Percentiles rank a stretch among this genome's conserved stretches.
Conservation (phyloP, 441 rosid genomes). For the Daphne laureola region DNA sequence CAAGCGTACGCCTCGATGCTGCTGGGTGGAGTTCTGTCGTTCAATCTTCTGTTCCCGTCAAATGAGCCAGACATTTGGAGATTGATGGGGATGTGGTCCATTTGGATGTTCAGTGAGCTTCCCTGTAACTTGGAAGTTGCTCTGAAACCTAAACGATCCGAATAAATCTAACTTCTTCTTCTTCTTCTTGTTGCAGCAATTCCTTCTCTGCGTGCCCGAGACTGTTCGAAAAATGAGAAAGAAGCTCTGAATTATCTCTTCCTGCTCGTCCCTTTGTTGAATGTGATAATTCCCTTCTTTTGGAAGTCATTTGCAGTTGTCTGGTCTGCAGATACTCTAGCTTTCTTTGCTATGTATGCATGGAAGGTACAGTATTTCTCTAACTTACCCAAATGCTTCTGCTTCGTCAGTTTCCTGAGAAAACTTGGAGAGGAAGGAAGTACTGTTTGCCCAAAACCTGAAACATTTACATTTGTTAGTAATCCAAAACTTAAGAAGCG, state of each 20-base stretch:
- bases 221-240: slow-evolving; percentile 87
- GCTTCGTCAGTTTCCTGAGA: too few relatives aligned
- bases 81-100: slow-evolving; percentile 99
- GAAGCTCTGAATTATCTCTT: slow-evolving; percentile 93
- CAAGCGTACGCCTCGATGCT: slow-evolving; percentile 78
- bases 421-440: too few relatives aligned
- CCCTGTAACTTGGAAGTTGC: not conserved
- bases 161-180: not conserved
- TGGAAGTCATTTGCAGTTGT: slow-evolving; percentile 83
- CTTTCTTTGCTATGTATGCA: slow-evolving; percentile 87
- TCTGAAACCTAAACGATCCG: not conserved
- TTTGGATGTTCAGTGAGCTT: slow-evolving; percentile 96
- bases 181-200: slow-evolving; percentile 42
- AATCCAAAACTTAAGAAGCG: too few relatives aligned
- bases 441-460: not conserved
- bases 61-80: slow-evolving; percentile 92
- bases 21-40: slow-evolving; percentile 77
- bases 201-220: slow-evolving; percentile 89
- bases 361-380: slow-evolving; percentile 88
- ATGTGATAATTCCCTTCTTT: slow-evolving; percentile 83
- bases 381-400: too few relatives aligned
- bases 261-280: slow-evolving; percentile 70
- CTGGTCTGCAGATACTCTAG: slow-evolving; percentile 88
- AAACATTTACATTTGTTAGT: not conserved
- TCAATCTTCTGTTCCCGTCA: slow-evolving; percentile 82